Base-by-base conservation (phyloP, 805 yeast species). In the Kurtzmaniella cleridarum region DNA sequence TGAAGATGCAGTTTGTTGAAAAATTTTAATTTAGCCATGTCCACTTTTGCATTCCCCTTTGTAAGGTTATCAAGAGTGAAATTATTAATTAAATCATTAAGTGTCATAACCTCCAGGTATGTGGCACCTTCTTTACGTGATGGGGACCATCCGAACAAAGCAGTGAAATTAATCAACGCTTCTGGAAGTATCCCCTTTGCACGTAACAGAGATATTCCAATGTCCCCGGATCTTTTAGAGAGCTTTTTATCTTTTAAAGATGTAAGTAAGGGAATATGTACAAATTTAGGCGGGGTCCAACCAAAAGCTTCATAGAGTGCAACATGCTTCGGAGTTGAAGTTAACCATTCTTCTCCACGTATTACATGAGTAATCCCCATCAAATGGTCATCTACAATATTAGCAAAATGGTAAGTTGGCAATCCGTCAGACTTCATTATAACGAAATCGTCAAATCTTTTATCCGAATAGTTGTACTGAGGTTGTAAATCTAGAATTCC, bases 331-430 rank as follows among this genome's bases (percentile, higher is more conserved):
- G 97, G 96, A 0, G 98, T 93, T 0, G 98, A 87, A 1, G 95
- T 84, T 9, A 93, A 64, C 98, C 99, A 93, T 59, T 93, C 98
- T 54, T 93, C 98, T 27, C 99, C 99, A 48, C 99, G 71, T 4
- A 93, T 79, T 7, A 93, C 98, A 60, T 93, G 97, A 0, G 96
- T 85, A 32, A 93, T 84, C 34, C 78, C 60, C 98, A 93, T 93
- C 34, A 85, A 63, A 57, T 90, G 95, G 56, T 93, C 99, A 55
- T 93, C 99, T 3, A 93, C 77, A 5, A 93, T 96, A 53, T 87
- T 91, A 12, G 98, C 98, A 53, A 93, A 81, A 61, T 93, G 99
- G 51, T 93, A 93, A 0, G 99, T 93, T 18, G 99, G 99, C 43
- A 87, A 65, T 0, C 91, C 90, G 58, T 93, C 98, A n/a, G 95